Conservation (phyloP, 2,329 filamentous ascomycete genomes). For the Cladosporium sp. region DNA sequence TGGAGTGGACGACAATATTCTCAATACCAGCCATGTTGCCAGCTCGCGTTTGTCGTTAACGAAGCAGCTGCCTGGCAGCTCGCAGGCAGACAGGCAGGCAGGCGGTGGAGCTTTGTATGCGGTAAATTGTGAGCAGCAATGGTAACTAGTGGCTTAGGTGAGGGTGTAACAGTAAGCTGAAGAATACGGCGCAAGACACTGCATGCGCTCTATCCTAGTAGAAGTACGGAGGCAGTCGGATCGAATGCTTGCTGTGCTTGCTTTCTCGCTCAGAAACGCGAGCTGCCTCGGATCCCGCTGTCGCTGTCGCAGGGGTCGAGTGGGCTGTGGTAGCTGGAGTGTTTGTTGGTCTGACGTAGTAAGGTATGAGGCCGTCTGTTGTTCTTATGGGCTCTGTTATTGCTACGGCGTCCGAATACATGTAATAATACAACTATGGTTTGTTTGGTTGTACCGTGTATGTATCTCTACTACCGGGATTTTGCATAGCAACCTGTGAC, state of each 20-base stretch:
- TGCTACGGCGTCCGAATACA: background rate
- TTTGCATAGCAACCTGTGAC: background rate
- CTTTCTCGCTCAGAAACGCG: background rate
- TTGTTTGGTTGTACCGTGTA: slow-evolving; percentile 1
- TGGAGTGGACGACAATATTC: slow-evolving; percentile 95
- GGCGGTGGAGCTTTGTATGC: background rate
- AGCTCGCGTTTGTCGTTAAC: slow-evolving; percentile 7
- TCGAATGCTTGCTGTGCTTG: background rate
- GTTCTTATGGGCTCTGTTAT: background rate
- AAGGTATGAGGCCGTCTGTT: background rate
- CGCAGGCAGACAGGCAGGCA: background rate
- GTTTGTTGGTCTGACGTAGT: background rate
- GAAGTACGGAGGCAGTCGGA: background rate
- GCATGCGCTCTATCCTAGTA: background rate
- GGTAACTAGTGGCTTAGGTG: background rate
- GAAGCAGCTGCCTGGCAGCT: slow-evolving; percentile 8
- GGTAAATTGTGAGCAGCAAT: background rate
- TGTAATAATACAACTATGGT: background rate
- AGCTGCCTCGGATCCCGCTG: background rate
- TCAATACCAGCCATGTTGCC: slow-evolving; percentile 84
- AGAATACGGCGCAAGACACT: background rate
- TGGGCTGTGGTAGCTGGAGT: background rate
- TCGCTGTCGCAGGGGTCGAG: background rate
- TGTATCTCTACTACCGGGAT: background rate
- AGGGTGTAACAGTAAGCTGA: background rate